Conservation (phyloP, 805 yeast species). For the Maudiozyma barnettii region DNA sequence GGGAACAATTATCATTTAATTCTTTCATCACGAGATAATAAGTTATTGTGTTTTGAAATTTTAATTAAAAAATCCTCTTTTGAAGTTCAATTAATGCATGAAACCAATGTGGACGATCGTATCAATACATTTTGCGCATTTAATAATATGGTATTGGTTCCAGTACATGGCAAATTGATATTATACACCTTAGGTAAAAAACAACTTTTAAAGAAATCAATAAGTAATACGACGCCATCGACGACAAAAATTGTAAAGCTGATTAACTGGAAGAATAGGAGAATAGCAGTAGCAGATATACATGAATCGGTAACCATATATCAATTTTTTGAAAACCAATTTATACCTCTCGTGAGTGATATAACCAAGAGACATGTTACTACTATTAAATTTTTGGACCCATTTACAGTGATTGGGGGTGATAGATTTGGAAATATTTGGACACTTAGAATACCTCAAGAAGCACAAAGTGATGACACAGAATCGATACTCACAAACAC, state of each 20-base stretch:
- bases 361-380: slow-evolving; percentile 58
- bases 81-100: slow-evolving; percentile 43
- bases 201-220: slow-evolving; percentile 64
- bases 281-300: slow-evolving; percentile 66
- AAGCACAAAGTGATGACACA: slow-evolving; percentile 26
- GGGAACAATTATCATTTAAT: slow-evolving; percentile 30
- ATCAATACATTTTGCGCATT: slow-evolving; percentile 45
- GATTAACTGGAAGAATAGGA: slow-evolving; percentile 38
- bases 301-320: slow-evolving; percentile 53
- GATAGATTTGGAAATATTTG: slow-evolving; percentile 81
- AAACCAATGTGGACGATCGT: slow-evolving; percentile 43
- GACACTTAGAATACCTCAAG: slow-evolving; percentile 49
- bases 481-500: background rate
- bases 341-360: slow-evolving; percentile 65
- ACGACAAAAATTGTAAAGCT: slow-evolving; percentile 46
- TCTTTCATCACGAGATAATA: slow-evolving; percentile 33
- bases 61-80: slow-evolving; percentile 9
- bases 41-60: slow-evolving; percentile 14
- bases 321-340: slow-evolving; percentile 40
- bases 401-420: slow-evolving; percentile 69
- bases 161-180: slow-evolving; percentile 42
- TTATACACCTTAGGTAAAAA: slow-evolving; percentile 68
- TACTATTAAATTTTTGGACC: slow-evolving; percentile 51
- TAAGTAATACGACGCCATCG: slow-evolving; percentile 34
- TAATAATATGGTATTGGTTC: slow-evolving; percentile 52